A percentile compares a stretch with the other conserved stretches of the same genome.
Conservation (phyloP, 2,329 filamentous ascomycete species). For the Neonectria magnoliae region DNA sequence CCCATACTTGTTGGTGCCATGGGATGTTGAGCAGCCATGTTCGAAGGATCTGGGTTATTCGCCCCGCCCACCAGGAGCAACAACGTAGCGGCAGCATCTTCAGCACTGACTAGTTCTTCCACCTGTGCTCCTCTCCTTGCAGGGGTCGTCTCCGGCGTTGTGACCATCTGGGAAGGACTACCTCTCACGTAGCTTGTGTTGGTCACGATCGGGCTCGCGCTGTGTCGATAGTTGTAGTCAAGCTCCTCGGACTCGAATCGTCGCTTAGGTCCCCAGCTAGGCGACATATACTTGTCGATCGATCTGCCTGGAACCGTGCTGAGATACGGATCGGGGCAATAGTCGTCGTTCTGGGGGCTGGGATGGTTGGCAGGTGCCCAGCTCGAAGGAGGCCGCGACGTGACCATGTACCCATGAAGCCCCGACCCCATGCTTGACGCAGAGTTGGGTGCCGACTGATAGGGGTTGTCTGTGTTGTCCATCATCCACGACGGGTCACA, state of each 20-base stretch:
- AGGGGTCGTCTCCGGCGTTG: slow-evolving; percentile 34
- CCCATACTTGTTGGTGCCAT: not conserved
- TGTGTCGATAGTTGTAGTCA: slow-evolving; percentile 31
- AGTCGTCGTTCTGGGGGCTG: slow-evolving; percentile 34
- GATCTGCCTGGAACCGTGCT: slow-evolving; percentile 36
- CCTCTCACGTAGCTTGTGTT: slow-evolving; percentile 24
- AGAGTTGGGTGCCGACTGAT: slow-evolving; percentile 40
- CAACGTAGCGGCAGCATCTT: slow-evolving; percentile 34
- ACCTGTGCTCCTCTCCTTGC: slow-evolving; percentile 12
- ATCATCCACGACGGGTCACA: slow-evolving; percentile 37
- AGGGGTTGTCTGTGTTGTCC: slow-evolving; percentile 33
- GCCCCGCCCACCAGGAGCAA: slow-evolving; percentile 37
- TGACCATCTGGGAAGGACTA: slow-evolving; percentile 22
- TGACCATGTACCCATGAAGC: slow-evolving; percentile 39
- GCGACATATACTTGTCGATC: slow-evolving; percentile 7
- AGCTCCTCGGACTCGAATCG: slow-evolving; percentile 35
- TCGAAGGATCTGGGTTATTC: slow-evolving; percentile 16
- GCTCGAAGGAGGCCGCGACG: slow-evolving; percentile 37
- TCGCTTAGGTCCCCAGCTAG: slow-evolving; percentile 36
- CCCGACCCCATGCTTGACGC: slow-evolving; percentile 43
- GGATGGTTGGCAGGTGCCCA: slow-evolving; percentile 31
- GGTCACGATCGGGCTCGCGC: slow-evolving; percentile 32
- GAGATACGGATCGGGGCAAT: slow-evolving; percentile 30
- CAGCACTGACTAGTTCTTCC: not conserved
- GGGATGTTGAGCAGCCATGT: not conserved